Percentiles rank a stretch among this genome's conserved stretches.
Evolutionary conservation across 2,329 filamentous ascomycete genomes (phyloP).

Genomic region (Emergomyces orientalis): DNA sequence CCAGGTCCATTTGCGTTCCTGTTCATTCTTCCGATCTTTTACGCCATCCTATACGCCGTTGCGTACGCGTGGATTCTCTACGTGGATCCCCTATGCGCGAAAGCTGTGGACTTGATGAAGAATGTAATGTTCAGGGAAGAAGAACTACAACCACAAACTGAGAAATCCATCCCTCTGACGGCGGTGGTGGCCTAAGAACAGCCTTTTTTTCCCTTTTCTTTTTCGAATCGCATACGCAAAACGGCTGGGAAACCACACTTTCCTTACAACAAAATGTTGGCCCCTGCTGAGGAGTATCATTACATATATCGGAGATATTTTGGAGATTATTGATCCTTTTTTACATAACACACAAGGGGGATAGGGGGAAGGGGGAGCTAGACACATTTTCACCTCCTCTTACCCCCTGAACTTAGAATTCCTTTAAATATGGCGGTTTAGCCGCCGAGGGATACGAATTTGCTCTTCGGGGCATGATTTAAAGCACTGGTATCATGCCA

Average conservation of each 20-base stretch:
- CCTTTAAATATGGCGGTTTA: neutral
- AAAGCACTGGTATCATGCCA: neutral
- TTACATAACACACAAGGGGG: neutral
- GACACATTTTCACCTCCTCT: neutral
- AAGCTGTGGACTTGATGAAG: slow-evolving; percentile 14
- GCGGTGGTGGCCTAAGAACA: slow-evolving; percentile 1
- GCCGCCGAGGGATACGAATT: neutral
- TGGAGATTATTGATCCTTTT: neutral
- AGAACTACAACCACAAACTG: slow-evolving; percentile 5
- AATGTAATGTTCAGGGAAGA: slow-evolving; percentile 15
- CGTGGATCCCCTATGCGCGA: slow-evolving; percentile 15
- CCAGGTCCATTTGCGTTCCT: slow-evolving; percentile 11
- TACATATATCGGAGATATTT: neutral
- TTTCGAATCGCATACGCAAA: neutral
- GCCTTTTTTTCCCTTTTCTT: neutral
- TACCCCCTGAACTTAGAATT: neutral
- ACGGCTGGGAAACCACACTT: neutral
- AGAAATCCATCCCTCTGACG: slow-evolving; percentile 13
- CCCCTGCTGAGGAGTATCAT: neutral
- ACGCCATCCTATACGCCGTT: slow-evolving; percentile 13
- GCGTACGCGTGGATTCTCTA: slow-evolving; percentile 15
- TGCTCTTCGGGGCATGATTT: neutral
- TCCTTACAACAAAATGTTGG: neutral
- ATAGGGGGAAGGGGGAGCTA: neutral
- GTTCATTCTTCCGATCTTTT: slow-evolving; percentile 16